phyloP scores from a whole-genome alignment of 1,284 basidiomycete species.

The Cryptococcus neoformans region DNA sequence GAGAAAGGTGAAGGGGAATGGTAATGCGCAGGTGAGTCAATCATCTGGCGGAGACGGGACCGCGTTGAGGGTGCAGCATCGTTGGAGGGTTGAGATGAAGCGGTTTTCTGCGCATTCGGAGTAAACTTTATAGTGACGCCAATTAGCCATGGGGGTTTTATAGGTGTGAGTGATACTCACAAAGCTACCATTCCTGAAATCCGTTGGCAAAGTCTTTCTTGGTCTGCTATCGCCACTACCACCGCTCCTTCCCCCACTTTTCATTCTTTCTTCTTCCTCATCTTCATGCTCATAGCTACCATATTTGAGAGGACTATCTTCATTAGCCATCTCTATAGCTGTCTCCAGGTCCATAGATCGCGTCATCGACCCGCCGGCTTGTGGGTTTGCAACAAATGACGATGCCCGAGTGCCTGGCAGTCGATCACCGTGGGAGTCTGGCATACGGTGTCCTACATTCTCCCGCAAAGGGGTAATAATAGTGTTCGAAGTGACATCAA shows the following conservation, averaged over 20 bases:
- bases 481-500: too few relatives aligned
- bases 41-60: slow-evolving; percentile 9
- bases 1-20: slow-evolving; percentile 8
- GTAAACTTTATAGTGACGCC: slow-evolving; percentile 24
- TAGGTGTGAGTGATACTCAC: slow-evolving; percentile 17
- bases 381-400: background rate
- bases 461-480: too few relatives aligned
- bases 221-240: slow-evolving; percentile 22
- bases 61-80: slow-evolving; percentile 14
- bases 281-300: background rate
- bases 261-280: slow-evolving; percentile 14
- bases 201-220: slow-evolving; percentile 31
- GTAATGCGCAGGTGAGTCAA: slow-evolving; percentile 11
- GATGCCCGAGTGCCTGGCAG: background rate
- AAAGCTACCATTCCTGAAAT: slow-evolving; percentile 31
- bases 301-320: background rate
- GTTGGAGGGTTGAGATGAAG: too few relatives aligned
- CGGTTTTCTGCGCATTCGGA: slow-evolving; percentile 9
- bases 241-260: slow-evolving; percentile 26
- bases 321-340: background rate
- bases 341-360: background rate
- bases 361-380: background rate
- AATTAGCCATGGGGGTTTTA: background rate
- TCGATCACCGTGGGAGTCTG: too few relatives aligned
- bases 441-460: too few relatives aligned